A percentile compares a stretch with the other conserved stretches of the same genome.
Conservation (phyloP, 768 basidiomycete genomes). For the Mycena vitilis region DNA sequence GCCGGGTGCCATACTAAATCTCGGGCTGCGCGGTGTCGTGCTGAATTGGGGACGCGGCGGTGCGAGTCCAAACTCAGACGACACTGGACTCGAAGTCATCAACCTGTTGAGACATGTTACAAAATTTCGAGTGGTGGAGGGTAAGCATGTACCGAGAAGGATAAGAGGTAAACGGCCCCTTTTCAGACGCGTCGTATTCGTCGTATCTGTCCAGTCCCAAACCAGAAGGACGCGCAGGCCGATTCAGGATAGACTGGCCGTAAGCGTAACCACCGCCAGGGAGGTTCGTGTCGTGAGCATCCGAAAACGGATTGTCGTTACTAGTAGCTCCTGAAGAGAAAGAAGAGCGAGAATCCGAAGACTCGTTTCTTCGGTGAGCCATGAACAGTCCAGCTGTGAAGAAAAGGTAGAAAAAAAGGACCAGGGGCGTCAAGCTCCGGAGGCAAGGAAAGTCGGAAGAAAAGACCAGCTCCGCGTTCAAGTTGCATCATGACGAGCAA, state of each 20-base stretch:
- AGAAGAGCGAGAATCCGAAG: constrained; percentile 4
- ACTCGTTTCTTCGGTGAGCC: constrained; percentile 10
- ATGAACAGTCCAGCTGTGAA: constrained; percentile 28
- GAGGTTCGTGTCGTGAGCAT: constrained; percentile 16
- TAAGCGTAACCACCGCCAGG: constrained; percentile 9
- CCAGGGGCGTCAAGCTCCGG: constrained; percentile 13
- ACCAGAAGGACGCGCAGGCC: background rate
- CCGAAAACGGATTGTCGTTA: constrained; percentile 7
- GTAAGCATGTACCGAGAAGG: constrained; percentile 15
- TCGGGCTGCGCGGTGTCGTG: background rate
- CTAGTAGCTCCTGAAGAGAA: constrained; percentile 4
- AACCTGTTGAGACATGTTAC: background rate
- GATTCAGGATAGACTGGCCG: constrained; percentile 1
- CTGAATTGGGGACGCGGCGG: constrained; percentile 20
- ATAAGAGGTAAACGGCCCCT: constrained; percentile 13
- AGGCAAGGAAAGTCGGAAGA: constrained; percentile 9
- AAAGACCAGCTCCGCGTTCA: constrained; percentile 23
- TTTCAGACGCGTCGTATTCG: constrained; percentile 14
- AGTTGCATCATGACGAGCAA: background rate
- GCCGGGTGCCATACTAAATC: constrained; percentile 8
- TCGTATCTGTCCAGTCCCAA: constrained; percentile 2
- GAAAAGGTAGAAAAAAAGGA: background rate
- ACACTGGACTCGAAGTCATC: constrained; percentile 1
- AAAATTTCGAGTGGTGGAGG: background rate
- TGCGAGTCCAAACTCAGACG: background rate